These are phyloP conservation scores for Suhomyces taliae DNA, from an alignment of 1,139 yeast species.

Conservation along the genomic window DNA sequence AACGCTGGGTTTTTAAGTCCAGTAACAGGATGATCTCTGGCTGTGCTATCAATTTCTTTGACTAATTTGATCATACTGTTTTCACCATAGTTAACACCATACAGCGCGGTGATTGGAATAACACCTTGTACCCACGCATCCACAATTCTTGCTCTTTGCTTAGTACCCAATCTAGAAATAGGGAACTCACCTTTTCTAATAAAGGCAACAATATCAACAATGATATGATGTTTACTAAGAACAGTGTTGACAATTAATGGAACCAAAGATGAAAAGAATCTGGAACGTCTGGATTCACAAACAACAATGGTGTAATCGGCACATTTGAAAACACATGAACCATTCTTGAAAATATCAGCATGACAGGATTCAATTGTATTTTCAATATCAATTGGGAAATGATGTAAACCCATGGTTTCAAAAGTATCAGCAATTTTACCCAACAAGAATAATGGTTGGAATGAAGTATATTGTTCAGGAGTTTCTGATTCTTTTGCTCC, in stretches of 20 bases:
- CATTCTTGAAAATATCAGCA: conserved; percentile 54
- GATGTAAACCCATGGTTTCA: conserved; percentile 88
- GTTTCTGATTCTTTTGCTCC: conserved; percentile 42
- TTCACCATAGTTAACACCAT: conserved; percentile 67
- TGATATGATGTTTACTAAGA: conserved; percentile 77
- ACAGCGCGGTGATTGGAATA: conserved; percentile 43
- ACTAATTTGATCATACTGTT: conserved; percentile 55
- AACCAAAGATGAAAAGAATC: conserved; percentile 69
- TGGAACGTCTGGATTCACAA: conserved; percentile 58
- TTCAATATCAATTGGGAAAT: conserved; percentile 86
- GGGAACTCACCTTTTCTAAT: conserved; percentile 66
- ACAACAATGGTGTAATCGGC: conserved; percentile 81
- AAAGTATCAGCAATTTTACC: conserved; percentile 88
- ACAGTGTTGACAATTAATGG: conserved; percentile 82
- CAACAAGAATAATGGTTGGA: conserved; percentile 81
- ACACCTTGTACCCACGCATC: conserved; percentile 55
- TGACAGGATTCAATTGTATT: conserved; percentile 70
- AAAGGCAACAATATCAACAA: conserved; percentile 85
- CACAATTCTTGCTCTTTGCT: conserved; percentile 72
- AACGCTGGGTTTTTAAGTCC: conserved; percentile 48
- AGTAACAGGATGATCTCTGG: conserved; percentile 42
- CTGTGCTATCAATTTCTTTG: conserved; percentile 48
- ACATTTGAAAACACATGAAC: conserved; percentile 75
- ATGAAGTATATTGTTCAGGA: conserved; percentile 30
- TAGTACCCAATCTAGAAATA: conserved; percentile 67